phyloP scores from a whole-genome alignment of 345 rosid species.

The Brassica cretica region DNA sequence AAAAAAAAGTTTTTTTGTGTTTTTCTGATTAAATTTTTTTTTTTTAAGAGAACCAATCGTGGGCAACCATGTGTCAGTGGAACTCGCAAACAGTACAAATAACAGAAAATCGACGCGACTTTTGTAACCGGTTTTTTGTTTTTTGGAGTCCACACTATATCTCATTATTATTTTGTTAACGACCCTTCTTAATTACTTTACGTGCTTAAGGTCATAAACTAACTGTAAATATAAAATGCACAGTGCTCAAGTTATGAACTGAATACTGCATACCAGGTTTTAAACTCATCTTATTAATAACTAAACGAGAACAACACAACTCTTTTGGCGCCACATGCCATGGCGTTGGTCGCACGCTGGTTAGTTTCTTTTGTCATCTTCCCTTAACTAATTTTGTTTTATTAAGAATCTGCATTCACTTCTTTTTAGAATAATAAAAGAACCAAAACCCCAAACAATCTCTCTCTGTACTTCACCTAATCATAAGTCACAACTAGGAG shows the following conservation, averaged over 20 bases:
- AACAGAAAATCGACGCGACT: too few relatives aligned
- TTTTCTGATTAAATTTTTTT: too few relatives aligned
- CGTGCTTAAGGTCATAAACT: too few relatives aligned
- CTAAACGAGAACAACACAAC: constrained; percentile 49
- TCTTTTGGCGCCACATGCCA: constrained; percentile 89
- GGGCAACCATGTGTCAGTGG: too few relatives aligned
- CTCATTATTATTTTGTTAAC: too few relatives aligned
- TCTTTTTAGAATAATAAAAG: constrained; percentile 12
- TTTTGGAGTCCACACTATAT: too few relatives aligned
- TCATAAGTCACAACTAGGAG: constrained; percentile 20
- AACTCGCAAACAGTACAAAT: too few relatives aligned
- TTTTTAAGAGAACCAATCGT: too few relatives aligned
- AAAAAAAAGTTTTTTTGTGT: too few relatives aligned
- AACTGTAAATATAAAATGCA: background rate
- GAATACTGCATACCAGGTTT: background rate
- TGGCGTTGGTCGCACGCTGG: constrained; percentile 91
- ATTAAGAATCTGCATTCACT: constrained; percentile 21
- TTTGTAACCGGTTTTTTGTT: too few relatives aligned
- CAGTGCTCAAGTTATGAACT: background rate
- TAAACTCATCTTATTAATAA: constrained; percentile 9
- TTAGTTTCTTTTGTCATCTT: constrained; percentile 45
- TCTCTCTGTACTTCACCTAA: constrained; percentile 25
- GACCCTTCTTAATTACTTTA: too few relatives aligned
- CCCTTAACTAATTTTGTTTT: constrained; percentile 37
- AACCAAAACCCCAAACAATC: background rate